Evolutionary conservation across 768 basidiomycete genomes (phyloP).

Genomic region (Tephrocybe sp.): DNA sequence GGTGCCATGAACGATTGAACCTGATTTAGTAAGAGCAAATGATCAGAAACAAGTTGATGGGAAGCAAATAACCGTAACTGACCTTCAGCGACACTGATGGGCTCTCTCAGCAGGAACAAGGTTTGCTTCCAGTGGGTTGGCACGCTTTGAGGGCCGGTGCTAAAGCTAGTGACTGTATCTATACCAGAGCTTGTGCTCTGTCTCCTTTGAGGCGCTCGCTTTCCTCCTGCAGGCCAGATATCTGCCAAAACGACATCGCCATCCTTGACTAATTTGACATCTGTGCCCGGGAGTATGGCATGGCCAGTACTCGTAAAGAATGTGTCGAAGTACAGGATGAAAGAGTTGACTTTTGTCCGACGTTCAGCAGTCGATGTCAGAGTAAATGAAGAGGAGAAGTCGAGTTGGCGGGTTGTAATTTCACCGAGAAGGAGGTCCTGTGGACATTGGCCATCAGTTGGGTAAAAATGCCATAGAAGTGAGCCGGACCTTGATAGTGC

Average conservation of each 20-base stretch:
- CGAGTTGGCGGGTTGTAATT: constrained; percentile 66
- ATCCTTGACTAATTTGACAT: constrained; percentile 56
- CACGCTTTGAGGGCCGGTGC: constrained; percentile 83
- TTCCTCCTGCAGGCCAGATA: constrained; percentile 76
- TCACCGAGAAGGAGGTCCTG: constrained; percentile 76
- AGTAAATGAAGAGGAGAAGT: constrained; percentile 66
- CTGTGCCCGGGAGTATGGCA: constrained; percentile 46
- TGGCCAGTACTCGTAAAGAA: constrained; percentile 71
- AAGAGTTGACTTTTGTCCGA: constrained; percentile 23
- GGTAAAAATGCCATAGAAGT: not conserved
- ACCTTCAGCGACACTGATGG: constrained; percentile 77
- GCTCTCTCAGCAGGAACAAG: constrained; percentile 78
- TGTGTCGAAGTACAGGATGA: constrained; percentile 62
- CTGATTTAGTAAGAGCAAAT: constrained; percentile 33
- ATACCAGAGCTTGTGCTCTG: constrained; percentile 51
- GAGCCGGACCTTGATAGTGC: constrained; percentile 58
- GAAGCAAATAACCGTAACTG: constrained; percentile 26
- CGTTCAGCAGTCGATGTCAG: constrained; percentile 45
- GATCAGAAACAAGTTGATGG: not conserved
- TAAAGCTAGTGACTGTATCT: constrained; percentile 69
- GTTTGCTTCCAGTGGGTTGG: constrained; percentile 99
- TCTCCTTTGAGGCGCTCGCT: constrained; percentile 54
- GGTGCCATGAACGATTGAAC: constrained; percentile 69
- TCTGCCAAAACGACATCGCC: constrained; percentile 68
- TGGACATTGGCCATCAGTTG: not conserved